Evolutionary conservation across 768 basidiomycete genomes (phyloP).

Genomic region (Auricularia cornea): DNA sequence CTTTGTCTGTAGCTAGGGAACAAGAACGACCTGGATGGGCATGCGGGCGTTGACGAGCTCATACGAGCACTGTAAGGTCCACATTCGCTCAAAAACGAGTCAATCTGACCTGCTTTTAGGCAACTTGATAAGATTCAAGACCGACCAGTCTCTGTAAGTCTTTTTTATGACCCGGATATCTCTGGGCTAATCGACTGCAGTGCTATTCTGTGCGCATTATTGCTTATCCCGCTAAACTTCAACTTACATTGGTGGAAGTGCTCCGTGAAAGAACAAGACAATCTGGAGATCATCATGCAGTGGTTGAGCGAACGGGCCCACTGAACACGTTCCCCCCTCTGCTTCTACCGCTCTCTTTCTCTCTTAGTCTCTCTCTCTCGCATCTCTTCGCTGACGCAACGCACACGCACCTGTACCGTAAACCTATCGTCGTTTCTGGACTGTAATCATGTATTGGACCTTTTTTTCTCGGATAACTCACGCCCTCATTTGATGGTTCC

Average conservation of each 20-base stretch:
- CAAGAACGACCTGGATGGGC: slow-evolving; percentile 80
- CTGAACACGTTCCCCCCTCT: slow-evolving; percentile 18
- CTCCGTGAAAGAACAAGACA: slow-evolving; percentile 94
- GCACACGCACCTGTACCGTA: too few relatives aligned
- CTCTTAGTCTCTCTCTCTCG: too few relatives aligned
- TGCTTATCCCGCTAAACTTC: not conserved
- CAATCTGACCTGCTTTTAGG: slow-evolving; percentile 25
- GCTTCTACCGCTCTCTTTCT: too few relatives aligned
- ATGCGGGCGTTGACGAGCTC: slow-evolving; percentile 73
- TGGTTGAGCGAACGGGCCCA: slow-evolving; percentile 78
- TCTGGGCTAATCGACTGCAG: slow-evolving; percentile 26
- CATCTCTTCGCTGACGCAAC: too few relatives aligned
- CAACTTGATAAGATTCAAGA: slow-evolving; percentile 74
- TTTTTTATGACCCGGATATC: not conserved
- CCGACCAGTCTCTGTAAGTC: slow-evolving; percentile 64
- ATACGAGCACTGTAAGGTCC: slow-evolving; percentile 62
- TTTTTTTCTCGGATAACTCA: too few relatives aligned
- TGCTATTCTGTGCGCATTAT: slow-evolving; percentile 59
- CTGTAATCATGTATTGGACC: too few relatives aligned
- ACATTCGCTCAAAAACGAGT: not conserved
- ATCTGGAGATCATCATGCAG: slow-evolving; percentile 82
- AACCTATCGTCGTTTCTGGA: too few relatives aligned
- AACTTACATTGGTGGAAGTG: slow-evolving; percentile 42
- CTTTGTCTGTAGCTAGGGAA: slow-evolving; percentile 61
- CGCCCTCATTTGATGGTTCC: too few relatives aligned